Percentiles rank a stretch among this genome's conserved stretches.
phyloP scores from a whole-genome alignment of 805 yeast species.

The Zygosaccharomyces kombuchaensis region DNA sequence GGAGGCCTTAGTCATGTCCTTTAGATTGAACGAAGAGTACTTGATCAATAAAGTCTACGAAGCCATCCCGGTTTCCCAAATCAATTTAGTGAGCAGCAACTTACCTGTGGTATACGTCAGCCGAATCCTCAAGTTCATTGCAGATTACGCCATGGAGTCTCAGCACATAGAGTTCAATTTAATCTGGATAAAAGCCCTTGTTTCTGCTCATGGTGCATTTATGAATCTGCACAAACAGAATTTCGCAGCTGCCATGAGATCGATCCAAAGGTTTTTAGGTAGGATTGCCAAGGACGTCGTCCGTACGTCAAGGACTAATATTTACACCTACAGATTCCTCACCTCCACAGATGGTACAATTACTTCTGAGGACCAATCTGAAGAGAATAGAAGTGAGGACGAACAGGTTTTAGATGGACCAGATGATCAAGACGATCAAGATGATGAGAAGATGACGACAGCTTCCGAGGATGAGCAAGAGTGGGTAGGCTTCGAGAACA shows the following conservation, averaged over 20 bases:
- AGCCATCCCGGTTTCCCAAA: conserved; percentile 63
- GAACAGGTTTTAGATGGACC: conserved; percentile 34
- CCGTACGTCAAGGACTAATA: conserved; percentile 48
- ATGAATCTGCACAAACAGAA: conserved; percentile 59
- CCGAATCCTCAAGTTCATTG: conserved; percentile 64
- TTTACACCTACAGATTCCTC: conserved; percentile 52
- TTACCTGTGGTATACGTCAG: conserved; percentile 75
- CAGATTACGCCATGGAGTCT: conserved; percentile 58
- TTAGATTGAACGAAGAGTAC: conserved; percentile 79
- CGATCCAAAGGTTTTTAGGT: conserved; percentile 69
- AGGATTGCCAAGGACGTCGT: conserved; percentile 74
- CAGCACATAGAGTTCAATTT: conserved; percentile 83
- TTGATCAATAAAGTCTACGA: conserved; percentile 73
- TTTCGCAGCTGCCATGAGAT: conserved; percentile 60
- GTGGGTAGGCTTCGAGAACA: conserved; percentile 33
- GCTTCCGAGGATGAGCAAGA: conserved; percentile 39
- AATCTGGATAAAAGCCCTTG: conserved; percentile 68
- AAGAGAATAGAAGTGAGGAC: conserved; percentile 27
- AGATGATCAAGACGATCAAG: conserved; percentile 30
- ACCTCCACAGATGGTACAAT: conserved; percentile 31
- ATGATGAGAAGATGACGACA: conserved; percentile 15
- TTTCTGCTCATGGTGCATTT: conserved; percentile 72
- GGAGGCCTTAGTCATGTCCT: conserved; percentile 84
- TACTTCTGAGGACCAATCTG: conserved; percentile 25
- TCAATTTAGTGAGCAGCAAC: conserved; percentile 59